Conservation (phyloP, 257 asterid genomes). For the Scutellaria baicalensis region DNA sequence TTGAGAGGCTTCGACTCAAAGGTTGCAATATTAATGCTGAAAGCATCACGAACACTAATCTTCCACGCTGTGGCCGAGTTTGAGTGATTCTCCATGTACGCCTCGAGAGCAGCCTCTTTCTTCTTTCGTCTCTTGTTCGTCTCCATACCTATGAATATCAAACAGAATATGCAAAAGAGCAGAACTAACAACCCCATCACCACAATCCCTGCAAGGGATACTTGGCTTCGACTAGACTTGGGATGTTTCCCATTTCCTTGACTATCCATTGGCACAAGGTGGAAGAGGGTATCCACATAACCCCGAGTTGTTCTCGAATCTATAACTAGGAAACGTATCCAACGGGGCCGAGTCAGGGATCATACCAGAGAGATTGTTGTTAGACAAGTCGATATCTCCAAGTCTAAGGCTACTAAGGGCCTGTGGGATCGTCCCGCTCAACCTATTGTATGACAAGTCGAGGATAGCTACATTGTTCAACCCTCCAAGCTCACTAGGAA, state of each 20-base stretch:
- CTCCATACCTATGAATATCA: slow-evolving; percentile 53
- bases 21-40: slow-evolving; percentile 61
- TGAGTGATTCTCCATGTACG: slow-evolving; percentile 61
- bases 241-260: slow-evolving; percentile 19
- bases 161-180: slow-evolving; percentile 65
- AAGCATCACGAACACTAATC: slow-evolving; percentile 62
- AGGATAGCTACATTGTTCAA: slow-evolving; percentile 67
- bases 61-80: slow-evolving; percentile 68
- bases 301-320: slow-evolving; percentile 67
- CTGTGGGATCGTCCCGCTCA: slow-evolving; percentile 65
- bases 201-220: slow-evolving; percentile 71
- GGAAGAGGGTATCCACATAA: slow-evolving; percentile 88
- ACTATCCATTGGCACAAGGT: slow-evolving; percentile 29
- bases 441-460: slow-evolving; percentile 62
- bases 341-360: slow-evolving; percentile 80
- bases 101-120: slow-evolving; percentile 72
- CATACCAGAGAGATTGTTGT: slow-evolving; percentile 65
- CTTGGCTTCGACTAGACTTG: slow-evolving; percentile 50
- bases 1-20: slow-evolving; percentile 65
- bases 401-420: slow-evolving; percentile 55
- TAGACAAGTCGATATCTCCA: slow-evolving; percentile 69
- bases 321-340: slow-evolving; percentile 58
- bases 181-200: slow-evolving; percentile 73
- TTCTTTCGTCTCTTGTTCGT: slow-evolving; percentile 57
- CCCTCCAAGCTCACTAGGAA: slow-evolving; percentile 69